phyloP scores from a whole-genome alignment of 352 stramenopile species.

The Blastocystis sp. region DNA sequence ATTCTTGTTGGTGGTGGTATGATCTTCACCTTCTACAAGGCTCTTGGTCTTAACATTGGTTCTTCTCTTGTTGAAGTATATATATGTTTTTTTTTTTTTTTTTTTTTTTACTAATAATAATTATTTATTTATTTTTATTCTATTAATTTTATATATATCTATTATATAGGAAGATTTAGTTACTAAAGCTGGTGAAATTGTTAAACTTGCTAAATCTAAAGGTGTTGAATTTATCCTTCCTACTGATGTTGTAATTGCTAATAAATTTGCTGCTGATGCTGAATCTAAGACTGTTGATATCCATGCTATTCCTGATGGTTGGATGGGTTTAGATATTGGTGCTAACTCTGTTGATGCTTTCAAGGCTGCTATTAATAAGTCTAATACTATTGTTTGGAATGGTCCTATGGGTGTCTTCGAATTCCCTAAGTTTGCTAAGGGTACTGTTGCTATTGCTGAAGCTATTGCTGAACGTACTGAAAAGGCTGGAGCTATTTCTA shows the following conservation, averaged over 20 bases:
- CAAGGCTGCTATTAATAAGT: conserved; percentile 51
- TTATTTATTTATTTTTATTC: too few relatives aligned
- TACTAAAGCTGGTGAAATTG: conserved; percentile 62
- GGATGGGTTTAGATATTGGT: conserved; percentile 93
- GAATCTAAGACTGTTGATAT: conserved; percentile 64
- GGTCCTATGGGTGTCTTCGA: conserved; percentile 99
- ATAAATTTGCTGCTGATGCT: conserved; percentile 69
- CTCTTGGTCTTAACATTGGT: conserved; percentile 81
- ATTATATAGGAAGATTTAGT: conserved; percentile 62
- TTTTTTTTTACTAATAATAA: too few relatives aligned
- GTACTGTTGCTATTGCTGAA: conserved; percentile 47
- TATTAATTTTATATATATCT: too few relatives aligned
- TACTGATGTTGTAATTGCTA: conserved; percentile 83
- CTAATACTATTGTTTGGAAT: conserved; percentile 96
- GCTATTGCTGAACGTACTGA: conserved; percentile 74
- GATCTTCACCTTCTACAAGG: conserved; percentile 99
- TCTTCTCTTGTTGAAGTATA: conserved; percentile 75
- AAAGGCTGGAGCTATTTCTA: conserved; percentile 74
- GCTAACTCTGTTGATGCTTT: conserved; percentile 68
- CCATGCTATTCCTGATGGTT: conserved; percentile 75
- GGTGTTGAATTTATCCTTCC: conserved; percentile 87
- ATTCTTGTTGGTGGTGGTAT: conserved; percentile 96
- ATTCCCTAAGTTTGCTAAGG: conserved; percentile 74
- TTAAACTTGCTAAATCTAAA: conserved; percentile 85
- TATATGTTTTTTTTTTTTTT: too few relatives aligned